Evolutionary conservation across 371 early-diverging fungal genomes (phyloP).

Genomic region (Saksenaea vasiformis): DNA sequence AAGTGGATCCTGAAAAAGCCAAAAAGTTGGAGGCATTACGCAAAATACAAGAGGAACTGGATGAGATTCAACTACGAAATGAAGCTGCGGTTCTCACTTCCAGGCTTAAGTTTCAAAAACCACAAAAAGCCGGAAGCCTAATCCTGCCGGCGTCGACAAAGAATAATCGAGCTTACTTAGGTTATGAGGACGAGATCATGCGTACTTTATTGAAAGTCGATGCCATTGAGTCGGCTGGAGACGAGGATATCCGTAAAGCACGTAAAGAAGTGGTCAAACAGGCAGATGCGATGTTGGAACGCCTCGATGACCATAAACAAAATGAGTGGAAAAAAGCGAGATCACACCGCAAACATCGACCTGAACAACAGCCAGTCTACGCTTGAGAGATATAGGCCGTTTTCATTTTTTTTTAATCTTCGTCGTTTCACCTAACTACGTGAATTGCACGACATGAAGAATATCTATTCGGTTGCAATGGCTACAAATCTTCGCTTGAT

Average conservation of each 20-base stretch:
- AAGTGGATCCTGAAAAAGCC: constrained; percentile 11
- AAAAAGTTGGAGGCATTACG: constrained; percentile 20
- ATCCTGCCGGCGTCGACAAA: constrained; percentile 22
- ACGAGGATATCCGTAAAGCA: constrained; percentile 30
- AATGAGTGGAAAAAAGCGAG: constrained; percentile 36
- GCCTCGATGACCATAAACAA: constrained; percentile 43
- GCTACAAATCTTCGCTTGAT: too few relatives aligned
- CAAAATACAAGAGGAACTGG: constrained; percentile 27
- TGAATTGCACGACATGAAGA: too few relatives aligned
- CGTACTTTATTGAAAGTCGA: constrained; percentile 37
- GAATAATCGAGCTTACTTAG: constrained; percentile 28
- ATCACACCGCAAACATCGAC: background rate
- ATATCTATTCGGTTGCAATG: too few relatives aligned
- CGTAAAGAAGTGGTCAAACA: constrained; percentile 35
- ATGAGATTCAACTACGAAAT: constrained; percentile 21
- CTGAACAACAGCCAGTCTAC: background rate
- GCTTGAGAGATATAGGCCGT: background rate
- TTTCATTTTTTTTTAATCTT: too few relatives aligned
- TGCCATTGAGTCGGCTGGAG: constrained; percentile 41
- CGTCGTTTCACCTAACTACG: too few relatives aligned
- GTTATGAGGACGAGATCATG: constrained; percentile 38
- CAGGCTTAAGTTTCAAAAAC: constrained; percentile 25
- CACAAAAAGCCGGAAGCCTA: constrained; percentile 8
- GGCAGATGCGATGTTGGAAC: constrained; percentile 32
- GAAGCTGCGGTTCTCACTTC: constrained; percentile 17